These are phyloP conservation scores for Ananas comosus DNA, from an alignment of 176 grass and related monocot genomes.

Conservation along the genomic window DNA sequence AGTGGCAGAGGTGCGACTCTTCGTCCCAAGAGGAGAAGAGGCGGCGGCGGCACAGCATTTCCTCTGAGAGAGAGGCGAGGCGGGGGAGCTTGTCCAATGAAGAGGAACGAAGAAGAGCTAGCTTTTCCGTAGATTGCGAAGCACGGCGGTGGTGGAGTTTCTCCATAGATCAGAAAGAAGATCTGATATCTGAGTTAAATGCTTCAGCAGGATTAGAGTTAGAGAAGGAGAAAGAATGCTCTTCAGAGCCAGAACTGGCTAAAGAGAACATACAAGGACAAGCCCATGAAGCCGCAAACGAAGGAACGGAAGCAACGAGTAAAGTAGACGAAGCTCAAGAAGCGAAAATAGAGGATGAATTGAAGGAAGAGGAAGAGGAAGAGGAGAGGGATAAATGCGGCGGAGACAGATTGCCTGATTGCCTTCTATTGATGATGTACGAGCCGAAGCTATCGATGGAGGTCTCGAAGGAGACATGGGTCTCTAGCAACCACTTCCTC, in stretches of 20 bases:
- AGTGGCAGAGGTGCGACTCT: background rate
- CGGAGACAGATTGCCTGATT: constrained; percentile 63
- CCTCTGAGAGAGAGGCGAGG: constrained; percentile 52
- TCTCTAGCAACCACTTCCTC: constrained; percentile 79
- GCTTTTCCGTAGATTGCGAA: constrained; percentile 63
- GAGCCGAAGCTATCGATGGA: constrained; percentile 99
- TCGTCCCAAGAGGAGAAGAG: constrained; percentile 2
- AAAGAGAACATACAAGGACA: constrained; percentile 27
- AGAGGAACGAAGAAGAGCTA: constrained; percentile 68
- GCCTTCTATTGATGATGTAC: constrained; percentile 95
- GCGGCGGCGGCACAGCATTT: constrained; percentile 75
- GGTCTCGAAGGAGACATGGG: constrained; percentile 96
- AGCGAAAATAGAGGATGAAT: constrained; percentile 15
- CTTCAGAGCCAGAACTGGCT: constrained; percentile 31
- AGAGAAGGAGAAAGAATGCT: constrained; percentile 44
- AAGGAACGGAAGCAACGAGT: too few relatives aligned
- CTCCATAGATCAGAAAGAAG: constrained; percentile 62
- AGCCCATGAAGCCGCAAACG: constrained; percentile 18
- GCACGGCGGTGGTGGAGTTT: constrained; percentile 69
- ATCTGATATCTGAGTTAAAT: constrained; percentile 62
- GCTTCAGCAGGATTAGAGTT: constrained; percentile 28
- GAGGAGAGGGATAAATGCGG: constrained; percentile 58
- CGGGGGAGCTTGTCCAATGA: constrained; percentile 49
- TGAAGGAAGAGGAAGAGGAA: constrained; percentile 13
- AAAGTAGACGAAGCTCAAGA: constrained; percentile 23